Evolutionary conservation across 495 filamentous ascomycete species (phyloP).

Genomic region (Hyaloscypha bicolor): DNA sequence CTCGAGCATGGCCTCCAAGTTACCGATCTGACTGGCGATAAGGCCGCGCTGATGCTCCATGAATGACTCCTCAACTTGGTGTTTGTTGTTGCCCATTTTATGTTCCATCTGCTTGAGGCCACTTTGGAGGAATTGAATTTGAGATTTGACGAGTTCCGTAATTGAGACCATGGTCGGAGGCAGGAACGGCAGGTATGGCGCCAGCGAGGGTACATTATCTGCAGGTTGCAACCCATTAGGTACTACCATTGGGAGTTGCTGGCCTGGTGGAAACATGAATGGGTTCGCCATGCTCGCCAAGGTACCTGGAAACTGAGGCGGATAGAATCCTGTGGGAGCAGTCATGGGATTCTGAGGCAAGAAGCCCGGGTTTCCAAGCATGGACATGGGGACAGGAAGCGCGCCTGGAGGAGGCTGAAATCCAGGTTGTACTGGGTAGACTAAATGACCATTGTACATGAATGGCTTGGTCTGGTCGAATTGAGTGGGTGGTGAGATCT

Average conservation of each 20-base stretch:
- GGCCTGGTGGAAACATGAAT: conserved; percentile 26
- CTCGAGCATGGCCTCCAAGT: conserved; percentile 22
- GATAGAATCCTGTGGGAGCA: conserved; percentile 11
- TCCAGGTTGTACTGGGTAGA: conserved; percentile 43
- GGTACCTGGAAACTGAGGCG: conserved; percentile 25
- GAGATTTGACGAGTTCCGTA: conserved; percentile 23
- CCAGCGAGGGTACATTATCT: conserved; percentile 5
- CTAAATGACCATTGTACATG: conserved; percentile 49
- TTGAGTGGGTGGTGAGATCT: conserved; percentile 45
- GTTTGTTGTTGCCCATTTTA: conserved; percentile 49
- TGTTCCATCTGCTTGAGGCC: conserved; percentile 47
- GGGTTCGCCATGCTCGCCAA: conserved; percentile 33
- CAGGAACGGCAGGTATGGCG: conserved; percentile 13
- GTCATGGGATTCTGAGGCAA: conserved; percentile 5
- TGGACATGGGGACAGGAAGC: conserved; percentile 18
- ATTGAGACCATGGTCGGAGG: conserved; percentile 3
- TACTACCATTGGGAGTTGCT: conserved; percentile 19
- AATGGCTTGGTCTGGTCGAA: conserved; percentile 49
- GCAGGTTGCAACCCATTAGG: neutral
- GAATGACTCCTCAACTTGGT: conserved; percentile 49
- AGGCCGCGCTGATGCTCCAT: conserved; percentile 18
- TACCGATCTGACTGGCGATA: conserved; percentile 19
- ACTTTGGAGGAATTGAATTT: conserved; percentile 29
- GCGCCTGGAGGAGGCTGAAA: conserved; percentile 23
- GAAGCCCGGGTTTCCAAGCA: conserved; percentile 28